Evolutionary conservation across 1,284 basidiomycete species (phyloP).

Genomic region (Kalmanozyma brasiliensis): DNA sequence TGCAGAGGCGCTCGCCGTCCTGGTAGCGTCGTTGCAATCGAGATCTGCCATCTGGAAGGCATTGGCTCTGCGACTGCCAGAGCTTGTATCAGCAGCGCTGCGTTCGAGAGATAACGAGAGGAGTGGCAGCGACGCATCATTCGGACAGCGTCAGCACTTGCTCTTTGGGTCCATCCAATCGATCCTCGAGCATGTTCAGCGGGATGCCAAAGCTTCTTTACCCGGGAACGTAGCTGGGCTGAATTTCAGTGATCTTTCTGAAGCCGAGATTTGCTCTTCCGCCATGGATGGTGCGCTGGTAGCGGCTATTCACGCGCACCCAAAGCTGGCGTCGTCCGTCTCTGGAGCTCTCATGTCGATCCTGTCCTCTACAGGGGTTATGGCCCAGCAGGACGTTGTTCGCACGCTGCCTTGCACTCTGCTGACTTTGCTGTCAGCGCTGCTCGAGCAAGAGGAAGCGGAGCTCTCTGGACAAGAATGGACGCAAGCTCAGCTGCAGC

Average conservation of each 20-base stretch:
- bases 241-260: conserved; percentile 5
- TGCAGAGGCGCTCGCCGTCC: conserved; percentile 8
- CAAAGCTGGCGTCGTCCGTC: conserved; percentile 12
- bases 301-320: conserved; percentile 22
- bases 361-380: not conserved
- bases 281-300: conserved; percentile 31
- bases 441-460: conserved; percentile 11
- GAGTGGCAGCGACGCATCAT: not conserved
- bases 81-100: conserved; percentile 6
- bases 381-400: not conserved
- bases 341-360: conserved; percentile 3
- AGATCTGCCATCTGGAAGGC: conserved; percentile 4
- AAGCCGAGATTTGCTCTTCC: not conserved
- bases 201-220: conserved; percentile 2
- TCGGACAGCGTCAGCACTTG: not conserved
- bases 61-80: not conserved
- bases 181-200: conserved; percentile 9
- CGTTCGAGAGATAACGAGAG: not conserved
- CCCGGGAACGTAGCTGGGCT: not conserved
- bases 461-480: conserved; percentile 7
- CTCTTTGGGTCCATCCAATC: conserved; percentile 18
- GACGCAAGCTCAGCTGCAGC: conserved; percentile 12
- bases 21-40: conserved; percentile 4
- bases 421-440: conserved; percentile 24
- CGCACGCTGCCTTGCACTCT: conserved; percentile 17